Base-by-base conservation (phyloP, 805 yeast genomes). In the Candida parachauliodes region DNA sequence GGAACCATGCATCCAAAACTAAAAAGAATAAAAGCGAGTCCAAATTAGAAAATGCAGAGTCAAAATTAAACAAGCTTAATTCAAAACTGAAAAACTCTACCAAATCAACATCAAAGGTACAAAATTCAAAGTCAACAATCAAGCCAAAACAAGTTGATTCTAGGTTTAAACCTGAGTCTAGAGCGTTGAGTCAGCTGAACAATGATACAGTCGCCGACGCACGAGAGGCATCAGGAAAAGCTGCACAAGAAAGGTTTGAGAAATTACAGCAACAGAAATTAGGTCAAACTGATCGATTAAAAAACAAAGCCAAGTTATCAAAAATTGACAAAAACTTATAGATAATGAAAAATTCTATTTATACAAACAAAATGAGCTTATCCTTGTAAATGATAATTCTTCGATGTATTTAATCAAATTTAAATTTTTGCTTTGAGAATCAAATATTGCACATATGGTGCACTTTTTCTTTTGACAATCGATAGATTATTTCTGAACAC, bases 161-260 rank as follows among this genome's bases (percentile, higher is more conserved):
- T 11, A 22, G 17, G 17, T 32, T 32, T 22, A 32, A 32, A 32
- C 12, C 28, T 7, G 35, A 32, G 10, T 23, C 35, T 2, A 32
- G 26, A 23, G 14, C 35, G 2, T 24, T 32, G 11, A 22, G 35
- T 24, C 28, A 32, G 17, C 11, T 22, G 7, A 9, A 8, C 11
- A 14, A 22, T 23, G 12, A 8, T 19, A 31, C 34, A 6, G 5
- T 15, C 4, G 21, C 11, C 20, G 18, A 22, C 15, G 47, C 60
- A 14, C 50, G 46, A 33, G 59, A 50, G 15, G 70, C 70, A 2
- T 68, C 59, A 2, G 72, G 70, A 4, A 46, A 43, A 28, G 74
- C 74, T 5, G 72, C 72, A 2, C 66, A 67, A 37, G 51, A 45
- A 24, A 44, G 74, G 31, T 59, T 43, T 41, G 43, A 54, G 21